These are phyloP conservation scores for Stromatinia cepivora DNA, from an alignment of 2,329 filamentous ascomycete species.

Conservation along the genomic window DNA sequence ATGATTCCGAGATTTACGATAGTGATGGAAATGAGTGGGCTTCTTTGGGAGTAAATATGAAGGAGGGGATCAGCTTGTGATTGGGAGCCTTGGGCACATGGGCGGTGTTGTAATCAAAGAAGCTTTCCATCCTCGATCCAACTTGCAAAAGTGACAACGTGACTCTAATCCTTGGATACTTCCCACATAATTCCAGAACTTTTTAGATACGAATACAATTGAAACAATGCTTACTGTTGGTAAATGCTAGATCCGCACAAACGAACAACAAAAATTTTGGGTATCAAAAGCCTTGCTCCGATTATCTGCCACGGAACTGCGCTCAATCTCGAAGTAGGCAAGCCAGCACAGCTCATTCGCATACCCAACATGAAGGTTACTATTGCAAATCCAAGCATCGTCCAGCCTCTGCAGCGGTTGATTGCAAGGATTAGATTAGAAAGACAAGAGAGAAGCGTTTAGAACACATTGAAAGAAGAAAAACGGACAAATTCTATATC, in stretches of 20 bases:
- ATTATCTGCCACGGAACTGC: background rate
- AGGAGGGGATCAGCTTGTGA: background rate
- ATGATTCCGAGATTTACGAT: background rate
- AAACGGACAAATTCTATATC: too few species aligned
- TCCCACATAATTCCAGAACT: background rate
- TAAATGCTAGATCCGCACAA: background rate
- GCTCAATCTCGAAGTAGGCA: background rate
- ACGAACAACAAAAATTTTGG: background rate
- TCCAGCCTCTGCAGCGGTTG: too few species aligned
- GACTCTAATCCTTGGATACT: background rate
- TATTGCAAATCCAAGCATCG: too few species aligned
- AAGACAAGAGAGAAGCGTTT: too few species aligned
- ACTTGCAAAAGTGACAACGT: background rate
- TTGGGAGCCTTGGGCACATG: background rate
- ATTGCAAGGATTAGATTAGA: too few species aligned
- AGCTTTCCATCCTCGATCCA: background rate
- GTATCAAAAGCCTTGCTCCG: background rate
- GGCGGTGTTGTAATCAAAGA: background rate
- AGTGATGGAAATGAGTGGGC: slow-evolving; percentile 27
- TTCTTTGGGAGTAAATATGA: background rate
- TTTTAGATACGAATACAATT: background rate
- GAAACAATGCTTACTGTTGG: background rate
- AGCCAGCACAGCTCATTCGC: background rate
- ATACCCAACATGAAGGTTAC: too few species aligned
- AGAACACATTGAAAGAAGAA: too few species aligned